Percentiles rank a stretch among this genome's conserved stretches.
phyloP scores from a whole-genome alignment of 805 yeast species.

The Lipomyces yamadae region DNA sequence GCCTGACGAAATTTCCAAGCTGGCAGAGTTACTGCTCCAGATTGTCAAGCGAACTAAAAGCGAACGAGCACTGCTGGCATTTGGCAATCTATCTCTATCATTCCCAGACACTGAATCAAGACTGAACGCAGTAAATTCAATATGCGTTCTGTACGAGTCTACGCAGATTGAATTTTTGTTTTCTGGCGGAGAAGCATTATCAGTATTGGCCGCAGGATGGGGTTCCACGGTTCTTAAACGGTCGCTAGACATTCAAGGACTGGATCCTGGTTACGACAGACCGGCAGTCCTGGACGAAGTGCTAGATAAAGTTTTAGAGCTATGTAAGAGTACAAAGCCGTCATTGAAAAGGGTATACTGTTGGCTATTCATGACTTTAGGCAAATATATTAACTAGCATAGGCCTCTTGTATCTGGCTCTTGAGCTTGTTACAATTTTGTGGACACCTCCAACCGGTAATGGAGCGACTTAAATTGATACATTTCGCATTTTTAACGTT shows the following conservation, averaged over 20 bases:
- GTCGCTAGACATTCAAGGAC: slow-evolving; percentile 56
- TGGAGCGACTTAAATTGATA: slow-evolving; percentile 57
- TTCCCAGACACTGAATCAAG: slow-evolving; percentile 39
- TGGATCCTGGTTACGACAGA: slow-evolving; percentile 6
- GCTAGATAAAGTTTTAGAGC: slow-evolving; percentile 55
- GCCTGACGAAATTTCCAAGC: slow-evolving; percentile 22
- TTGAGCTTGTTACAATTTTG: slow-evolving; percentile 79
- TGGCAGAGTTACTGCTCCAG: slow-evolving; percentile 32
- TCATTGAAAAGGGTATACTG: slow-evolving; percentile 56
- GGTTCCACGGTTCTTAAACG: slow-evolving; percentile 59
- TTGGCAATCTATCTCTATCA: slow-evolving; percentile 60
- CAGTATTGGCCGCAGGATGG: slow-evolving; percentile 78
- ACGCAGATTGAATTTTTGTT: slow-evolving; percentile 79
- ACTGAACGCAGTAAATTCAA: slow-evolving; percentile 46
- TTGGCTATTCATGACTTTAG: background rate
- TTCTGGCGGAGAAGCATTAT: slow-evolving; percentile 81
- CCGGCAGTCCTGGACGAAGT: slow-evolving; percentile 45
- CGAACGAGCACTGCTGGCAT: slow-evolving; percentile 62
- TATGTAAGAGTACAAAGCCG: slow-evolving; percentile 72
- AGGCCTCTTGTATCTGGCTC: slow-evolving; percentile 79
- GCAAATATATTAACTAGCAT: background rate
- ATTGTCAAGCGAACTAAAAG: slow-evolving; percentile 53
- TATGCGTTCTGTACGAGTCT: slow-evolving; percentile 64
- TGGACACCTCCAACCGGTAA: slow-evolving; percentile 53
- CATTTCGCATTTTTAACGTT: slow-evolving; percentile 79